A percentile compares a stretch with the other conserved stretches of the same genome.
Conservation (phyloP, 441 rosid species). For the Syzygium malaccense region DNA sequence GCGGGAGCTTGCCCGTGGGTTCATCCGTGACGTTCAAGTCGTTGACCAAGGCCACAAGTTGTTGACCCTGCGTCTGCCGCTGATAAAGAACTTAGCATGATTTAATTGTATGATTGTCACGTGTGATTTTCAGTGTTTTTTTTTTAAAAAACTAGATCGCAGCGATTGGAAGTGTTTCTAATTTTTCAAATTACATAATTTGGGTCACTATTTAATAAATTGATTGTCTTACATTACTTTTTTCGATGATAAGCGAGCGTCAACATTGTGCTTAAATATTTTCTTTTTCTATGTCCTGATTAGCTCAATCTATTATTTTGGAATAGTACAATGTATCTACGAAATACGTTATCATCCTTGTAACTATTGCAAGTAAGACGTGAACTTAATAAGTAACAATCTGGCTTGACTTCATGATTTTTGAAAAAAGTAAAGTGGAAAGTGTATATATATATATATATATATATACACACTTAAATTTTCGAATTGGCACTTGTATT, state of each 20-base stretch:
- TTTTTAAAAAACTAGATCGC: no score
- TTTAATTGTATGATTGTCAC: no score
- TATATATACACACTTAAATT: no score
- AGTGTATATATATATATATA: no score
- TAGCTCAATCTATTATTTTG: neutral
- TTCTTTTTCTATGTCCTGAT: neutral
- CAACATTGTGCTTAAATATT: neutral
- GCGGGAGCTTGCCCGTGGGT: neutral
- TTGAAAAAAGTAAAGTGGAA: no score
- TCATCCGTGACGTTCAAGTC: slow-evolving; percentile 20
- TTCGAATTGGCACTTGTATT: no score
- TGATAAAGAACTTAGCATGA: neutral
- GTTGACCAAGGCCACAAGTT: slow-evolving; percentile 14
- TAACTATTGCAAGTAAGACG: no score
- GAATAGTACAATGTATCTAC: neutral
- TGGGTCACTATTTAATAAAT: neutral
- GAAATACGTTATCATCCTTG: no score
- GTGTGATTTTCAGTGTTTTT: neutral
- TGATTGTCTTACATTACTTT: neutral
- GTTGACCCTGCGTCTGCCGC: neutral
- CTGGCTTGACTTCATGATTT: no score
- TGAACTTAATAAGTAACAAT: no score
- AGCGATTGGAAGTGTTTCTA: neutral
- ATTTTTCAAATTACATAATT: neutral
- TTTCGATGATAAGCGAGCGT: neutral